Conservation (phyloP, 225 moss, liverwort and hornwort genomes). For the Sphagnum contortum region DNA sequence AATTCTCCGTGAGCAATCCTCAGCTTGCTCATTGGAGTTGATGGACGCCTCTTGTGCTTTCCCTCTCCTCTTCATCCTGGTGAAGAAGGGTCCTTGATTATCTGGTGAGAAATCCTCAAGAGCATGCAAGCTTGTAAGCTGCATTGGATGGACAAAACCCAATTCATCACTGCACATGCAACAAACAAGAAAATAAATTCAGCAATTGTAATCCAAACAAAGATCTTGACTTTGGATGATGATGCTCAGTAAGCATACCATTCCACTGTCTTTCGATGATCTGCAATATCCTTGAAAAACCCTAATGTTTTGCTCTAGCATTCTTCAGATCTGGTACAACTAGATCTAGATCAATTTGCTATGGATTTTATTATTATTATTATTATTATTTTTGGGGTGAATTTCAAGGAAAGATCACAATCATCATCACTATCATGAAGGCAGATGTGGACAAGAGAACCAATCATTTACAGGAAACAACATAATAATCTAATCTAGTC, state of each 20-base stretch:
- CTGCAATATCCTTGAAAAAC: too few species aligned
- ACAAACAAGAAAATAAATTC: not conserved
- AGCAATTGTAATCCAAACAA: not conserved
- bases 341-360: too few species aligned
- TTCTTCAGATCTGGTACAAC: too few species aligned
- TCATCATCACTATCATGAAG: too few species aligned
- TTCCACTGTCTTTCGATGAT: not conserved
- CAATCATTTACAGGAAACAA: too few species aligned
- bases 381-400: too few species aligned
- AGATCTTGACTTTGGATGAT: not conserved
- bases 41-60: conserved; percentile 33
- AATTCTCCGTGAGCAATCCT: conserved; percentile 63
- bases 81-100: conserved; percentile 39
- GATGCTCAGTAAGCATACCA: not conserved
- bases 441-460: too few species aligned
- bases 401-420: too few species aligned
- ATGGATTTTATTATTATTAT: too few species aligned
- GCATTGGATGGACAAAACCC: conserved; percentile 85
- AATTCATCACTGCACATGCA: conserved; percentile 72
- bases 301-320: too few species aligned
- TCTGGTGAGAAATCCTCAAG: conserved; percentile 35
- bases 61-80: conserved; percentile 33
- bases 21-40: conserved; percentile 35
- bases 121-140: conserved; percentile 66
- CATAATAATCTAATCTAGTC: too few species aligned